Evolutionary conservation across 306 rosid species (phyloP).

Genomic region (Cicer arietinum): DNA sequence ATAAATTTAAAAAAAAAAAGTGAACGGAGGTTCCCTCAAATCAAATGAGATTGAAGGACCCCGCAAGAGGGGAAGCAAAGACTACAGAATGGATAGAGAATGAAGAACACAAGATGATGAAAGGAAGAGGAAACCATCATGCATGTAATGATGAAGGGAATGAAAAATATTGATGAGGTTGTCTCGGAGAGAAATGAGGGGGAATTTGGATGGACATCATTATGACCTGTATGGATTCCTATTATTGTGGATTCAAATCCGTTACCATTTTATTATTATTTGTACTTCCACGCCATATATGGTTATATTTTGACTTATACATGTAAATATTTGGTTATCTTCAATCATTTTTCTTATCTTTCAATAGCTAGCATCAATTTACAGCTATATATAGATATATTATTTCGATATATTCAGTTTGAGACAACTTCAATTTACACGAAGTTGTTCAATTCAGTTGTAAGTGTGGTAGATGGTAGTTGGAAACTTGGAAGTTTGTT

Average conservation of each 20-base stretch:
- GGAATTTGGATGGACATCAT: conserved; percentile 44
- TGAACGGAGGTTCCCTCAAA: conserved; percentile 69
- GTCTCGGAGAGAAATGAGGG: conserved; percentile 48
- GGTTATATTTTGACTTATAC: neutral
- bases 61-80: conserved; percentile 49
- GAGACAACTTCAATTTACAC: no score
- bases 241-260: conserved; percentile 36
- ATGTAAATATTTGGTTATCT: no score
- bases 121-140: conserved; percentile 48
- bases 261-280: neutral
- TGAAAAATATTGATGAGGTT: conserved; percentile 45
- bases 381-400: no score
- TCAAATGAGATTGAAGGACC: conserved; percentile 79
- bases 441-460: no score
- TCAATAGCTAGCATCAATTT: no score
- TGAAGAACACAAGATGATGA: conserved; percentile 28
- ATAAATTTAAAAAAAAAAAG: neutral
- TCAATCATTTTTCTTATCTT: no score
- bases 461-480: no score
- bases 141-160: conserved; percentile 36
- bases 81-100: conserved; percentile 29
- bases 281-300: conserved; percentile 37
- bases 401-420: no score
- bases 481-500: no score
- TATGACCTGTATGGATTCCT: conserved; percentile 42